Evolutionary conservation across 345 rosid genomes (phyloP).

Genomic region (Ceriops tagal): DNA sequence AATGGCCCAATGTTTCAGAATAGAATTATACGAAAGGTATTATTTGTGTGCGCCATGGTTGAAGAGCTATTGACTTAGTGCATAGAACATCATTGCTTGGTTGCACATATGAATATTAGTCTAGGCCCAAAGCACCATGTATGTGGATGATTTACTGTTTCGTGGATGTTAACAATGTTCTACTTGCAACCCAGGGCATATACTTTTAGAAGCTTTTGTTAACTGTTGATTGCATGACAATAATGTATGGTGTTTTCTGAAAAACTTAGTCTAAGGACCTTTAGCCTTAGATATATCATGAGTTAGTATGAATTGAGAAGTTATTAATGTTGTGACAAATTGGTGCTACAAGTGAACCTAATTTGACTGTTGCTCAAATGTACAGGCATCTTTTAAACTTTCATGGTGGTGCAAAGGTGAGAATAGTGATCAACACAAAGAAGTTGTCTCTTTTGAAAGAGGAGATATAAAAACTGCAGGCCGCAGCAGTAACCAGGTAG

Average conservation of each 20-base stretch:
- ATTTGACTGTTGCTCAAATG: slow-evolving; percentile 15
- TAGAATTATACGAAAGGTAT: slow-evolving; percentile 78
- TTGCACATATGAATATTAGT: slow-evolving; percentile 10
- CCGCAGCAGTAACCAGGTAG: slow-evolving; percentile 93
- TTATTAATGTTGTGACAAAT: slow-evolving; percentile 7
- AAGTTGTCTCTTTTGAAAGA: slow-evolving; percentile 92
- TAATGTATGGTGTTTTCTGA: too few relatives aligned
- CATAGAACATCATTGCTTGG: slow-evolving; percentile 1
- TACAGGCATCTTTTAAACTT: slow-evolving; percentile 96
- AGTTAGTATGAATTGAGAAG: background rate
- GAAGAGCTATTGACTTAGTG: background rate
- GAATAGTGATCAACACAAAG: slow-evolving; percentile 81
- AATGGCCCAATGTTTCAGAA: slow-evolving; percentile 27
- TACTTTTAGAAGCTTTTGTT: too few relatives aligned
- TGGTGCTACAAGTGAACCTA: slow-evolving; percentile 4
- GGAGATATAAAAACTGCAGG: slow-evolving; percentile 88
- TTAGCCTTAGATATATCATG: too few relatives aligned
- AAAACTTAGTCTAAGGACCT: too few relatives aligned
- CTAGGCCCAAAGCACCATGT: slow-evolving; percentile 9
- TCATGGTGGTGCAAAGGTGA: slow-evolving; percentile 93
- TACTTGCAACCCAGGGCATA: too few relatives aligned
- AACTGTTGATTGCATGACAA: too few relatives aligned
- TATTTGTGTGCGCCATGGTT: background rate
- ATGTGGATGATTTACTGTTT: slow-evolving; percentile 10
- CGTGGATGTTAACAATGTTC: slow-evolving; percentile 4